Evolutionary conservation across 2,329 filamentous ascomycete genomes (phyloP), one percentile per base, ranked within the genome.

Genomic region (Hypoxylon sp.): DNA sequence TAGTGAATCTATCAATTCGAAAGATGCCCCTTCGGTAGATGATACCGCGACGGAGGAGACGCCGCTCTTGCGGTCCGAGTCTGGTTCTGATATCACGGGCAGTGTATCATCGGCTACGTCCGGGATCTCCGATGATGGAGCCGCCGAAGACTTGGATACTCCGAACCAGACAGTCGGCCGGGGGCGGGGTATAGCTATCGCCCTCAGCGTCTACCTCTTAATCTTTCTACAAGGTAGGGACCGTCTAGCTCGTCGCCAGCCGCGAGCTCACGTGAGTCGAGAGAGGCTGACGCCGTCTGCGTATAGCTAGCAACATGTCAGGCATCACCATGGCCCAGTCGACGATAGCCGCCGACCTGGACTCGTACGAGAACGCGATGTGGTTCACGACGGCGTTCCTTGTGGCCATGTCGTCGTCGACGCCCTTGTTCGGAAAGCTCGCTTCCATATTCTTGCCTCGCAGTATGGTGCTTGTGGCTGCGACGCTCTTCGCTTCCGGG

Each of bases 361-460:
- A 92, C 79, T 88, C 92, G 1, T 94, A 93, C 74, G 88, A 90
- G 62, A 83, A 89, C 61, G 90, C 89, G 37, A 92, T 89, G 78
- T 97, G 93, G 93, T 94, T 96, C 77, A 94, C 91, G 6, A 93
- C 91, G 33, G 85, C 91, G 2, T 97, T 93, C 77, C 84, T 96
- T 52, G 85, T 88, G 68, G 78, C 82, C 73, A 84, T 85, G 86
- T 93, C 86, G 29, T 85, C 84, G 11, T 80, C 92, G 11, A 87
- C 90, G 0, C 92, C 93, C 0, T 79, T 97, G 1, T 85, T 88
- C 42, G 93, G 93, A 5, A 89, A 92, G 17, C 82, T 97, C 0
- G 88, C 90, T 50, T 88, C 90, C 73, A 88, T 96, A 24, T 95
- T 97, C 78, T 88, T 90, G 0, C 88, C 92, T 0, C 84, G 90